Evolutionary conservation across 768 basidiomycete genomes (phyloP), one percentile per base, ranked within the genome.

Genomic region (Termitomyces sp.): DNA sequence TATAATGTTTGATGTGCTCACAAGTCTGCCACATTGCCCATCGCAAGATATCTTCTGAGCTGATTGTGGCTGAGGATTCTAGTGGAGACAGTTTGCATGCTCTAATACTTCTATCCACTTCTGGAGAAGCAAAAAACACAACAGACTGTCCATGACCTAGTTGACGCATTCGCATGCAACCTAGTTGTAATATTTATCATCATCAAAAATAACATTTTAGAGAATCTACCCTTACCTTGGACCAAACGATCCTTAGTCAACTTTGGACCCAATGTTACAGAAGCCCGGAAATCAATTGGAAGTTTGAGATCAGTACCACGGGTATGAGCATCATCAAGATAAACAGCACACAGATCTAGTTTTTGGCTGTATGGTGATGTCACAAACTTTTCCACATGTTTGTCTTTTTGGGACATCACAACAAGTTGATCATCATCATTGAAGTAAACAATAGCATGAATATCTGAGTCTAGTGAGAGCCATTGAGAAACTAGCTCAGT

Each of bases 221-320:
- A n/a, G 20, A 20, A 49, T 2, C n/a, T 6, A n/a, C 31, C 12
- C 48, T 49, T n/a, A 49, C 48, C 48, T 33, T 49, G 48, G 6
- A 49, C 48, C 12, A 49, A 33, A 12, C 48, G 48, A 49, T 49
- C 48, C 12, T 49, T 49, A 6, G 48, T 49, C 20, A 49, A 31
- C 11, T 33, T 49, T 18, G 48, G 48, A 13, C 48, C 48, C 31
- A 49, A 33, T 33, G 48, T 49, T n/a, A 49, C 48, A 33, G 31
- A 31, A 33, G 48, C 48, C 5, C 48, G 48, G 48, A 68, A 75
- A n/a, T 70, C 58, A 1, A n/a, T 56, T 0, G 83, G 82, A 36
- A 84, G 69, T 48, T 77, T 83, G 15, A 84, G 68, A 58, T 84
- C 82, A 0, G 82, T 84, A 6, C 82, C 82, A 61, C 82, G 58